Base-by-base conservation (phyloP, 805 yeast genomes). In the Ogataea minuta region DNA sequence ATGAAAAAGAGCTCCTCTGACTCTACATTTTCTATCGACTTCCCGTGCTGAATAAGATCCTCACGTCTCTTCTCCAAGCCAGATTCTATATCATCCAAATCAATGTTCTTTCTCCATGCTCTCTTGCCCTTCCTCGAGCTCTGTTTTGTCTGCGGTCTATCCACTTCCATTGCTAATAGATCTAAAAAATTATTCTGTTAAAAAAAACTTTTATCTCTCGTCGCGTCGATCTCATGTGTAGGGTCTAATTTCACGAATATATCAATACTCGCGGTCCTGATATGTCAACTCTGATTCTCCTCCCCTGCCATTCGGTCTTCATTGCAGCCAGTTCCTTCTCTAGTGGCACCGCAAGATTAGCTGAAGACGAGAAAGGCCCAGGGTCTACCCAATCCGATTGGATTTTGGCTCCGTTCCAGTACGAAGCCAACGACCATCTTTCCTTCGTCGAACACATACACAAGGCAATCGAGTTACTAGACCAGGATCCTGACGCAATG, bases 91-190 rank as follows among this genome's bases (percentile, higher is more conserved):
- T 88, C 96, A 16, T 77, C 79, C 13, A 93, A 67, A 60, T 93
- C 95, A 43, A 93, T 84, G 62, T 93, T 87, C 64, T 88, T 88
- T 60, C 95, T 78, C 95, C 97, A 87, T 4, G 95, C 80, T 59
- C 76, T 82, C 72, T 86, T 91, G 30, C 96, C 95, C 68, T 93
- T 93, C 56, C 98, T 75, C 6, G 96, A 88, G 4, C 84, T 57
- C 64, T 90, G 96, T 30, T 67, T 67, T 50, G 70, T 72, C 50
- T 74, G 79, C 15, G 42, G 42, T 17, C 42, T 32, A 23, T 39
- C 42, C 31, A 39, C 28, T 31, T 37, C 36, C 41, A 37, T 34
- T 25, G 36, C 33, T 36, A 13, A 16, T 15, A 20, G 39, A 39
- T 28, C 37, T 28, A 30, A 35, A 36, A 36, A 27, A 17, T 31